Base-by-base conservation (phyloP, 148 eudicot genomes). In the Rhododendron kiyosumense region DNA sequence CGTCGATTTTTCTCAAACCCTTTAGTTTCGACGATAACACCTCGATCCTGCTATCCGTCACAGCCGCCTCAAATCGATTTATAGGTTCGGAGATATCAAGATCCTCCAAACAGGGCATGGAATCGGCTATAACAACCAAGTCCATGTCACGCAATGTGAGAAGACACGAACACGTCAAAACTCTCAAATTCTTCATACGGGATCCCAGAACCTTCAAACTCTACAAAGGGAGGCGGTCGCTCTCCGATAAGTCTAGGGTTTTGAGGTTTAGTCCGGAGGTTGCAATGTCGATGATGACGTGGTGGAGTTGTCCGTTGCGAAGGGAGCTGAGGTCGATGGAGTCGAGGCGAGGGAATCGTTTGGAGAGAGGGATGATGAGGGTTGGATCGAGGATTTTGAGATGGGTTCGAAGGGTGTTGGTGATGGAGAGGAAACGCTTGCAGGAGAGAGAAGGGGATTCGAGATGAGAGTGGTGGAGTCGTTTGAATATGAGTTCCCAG, bases 401-500 rank as follows among this genome's bases (percentile, higher is more conserved):
- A 79, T 84, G 84, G 88, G 80, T 81, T 26, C 93, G 93, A 7
- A 92, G 84, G 1, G 88, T 85, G 87, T 94, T 90, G 3, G 95
- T 89, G 88, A 94, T 82, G 46, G 92, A 85, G 82, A 94, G 91
- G 57, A 94, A 94, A 18, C 88, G 79, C 89, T 91, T 92, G 83
- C 89, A 93, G 34, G 90, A 92, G 0, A 91, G 84, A 15, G 96
- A 91, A 52, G 89, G 73, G n/a, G 94, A 86, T 88, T 91, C 92
- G 63, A 90, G 88, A 87, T 92, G 83, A 38, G 87, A 83, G 86
- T 91, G 92, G 34, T 90, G 89, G 65, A 18, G 65, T 20, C 14
- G 13, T 59, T 93, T 87, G 57, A 92, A 83, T 24, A 93, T 93
- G 84, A 89, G 88, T 26, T 91, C 96, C 96, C 96, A 94, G 87